Base-by-base conservation (phyloP, 2,329 filamentous ascomycete genomes). In the Cladophialophora bantiana region DNA sequence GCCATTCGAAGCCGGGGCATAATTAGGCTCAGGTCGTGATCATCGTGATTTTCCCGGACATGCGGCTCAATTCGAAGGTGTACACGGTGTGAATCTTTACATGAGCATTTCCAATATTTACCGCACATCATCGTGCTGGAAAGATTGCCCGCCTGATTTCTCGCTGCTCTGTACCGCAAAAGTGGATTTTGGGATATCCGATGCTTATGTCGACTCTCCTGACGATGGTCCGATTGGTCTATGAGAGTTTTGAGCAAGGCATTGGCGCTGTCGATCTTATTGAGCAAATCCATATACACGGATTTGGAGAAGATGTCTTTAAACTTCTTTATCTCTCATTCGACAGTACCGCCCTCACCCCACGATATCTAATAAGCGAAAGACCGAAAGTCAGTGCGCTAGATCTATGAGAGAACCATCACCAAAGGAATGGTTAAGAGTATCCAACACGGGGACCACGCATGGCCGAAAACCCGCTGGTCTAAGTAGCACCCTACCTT, bases 251-350 rank as follows among this genome's bases (percentile, higher is more conserved):
- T 72, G 7, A 67, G 59, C 7, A 59, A 32, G 4, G 10, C 12
- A 35, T 73, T 73, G 26, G 71, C 70, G 26, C 56, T 64, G 20
- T 68, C 58, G 35, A 74, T 73, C 15, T 68, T 64, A 4, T 36
- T 45, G 26, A 74, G 45, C 18, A 70, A 40, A 18, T 70, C 63
- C 18, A 59, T 65, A 50, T 72, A 71, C 7, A 70, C 57, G n/a
- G 55, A 61, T 20, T 68, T 65, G 4, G 67, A 65, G 56, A 65
- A 59, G 50, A 65, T 32, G 31, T 65, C 63, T 13, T 56, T 65
- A 50, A 65, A 13, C 38, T 60, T 48, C 48, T 60, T 65, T 15
- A 65, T 15, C 55, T 65, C 63, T 9, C 56, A 36, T 26, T 64
- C 61, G 40, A 64, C 40, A 18, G 34, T 15, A n/a, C 6, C 26